Base-by-base conservation (phyloP, 208 protist genomes). In the Trypanosoma avium region DNA sequence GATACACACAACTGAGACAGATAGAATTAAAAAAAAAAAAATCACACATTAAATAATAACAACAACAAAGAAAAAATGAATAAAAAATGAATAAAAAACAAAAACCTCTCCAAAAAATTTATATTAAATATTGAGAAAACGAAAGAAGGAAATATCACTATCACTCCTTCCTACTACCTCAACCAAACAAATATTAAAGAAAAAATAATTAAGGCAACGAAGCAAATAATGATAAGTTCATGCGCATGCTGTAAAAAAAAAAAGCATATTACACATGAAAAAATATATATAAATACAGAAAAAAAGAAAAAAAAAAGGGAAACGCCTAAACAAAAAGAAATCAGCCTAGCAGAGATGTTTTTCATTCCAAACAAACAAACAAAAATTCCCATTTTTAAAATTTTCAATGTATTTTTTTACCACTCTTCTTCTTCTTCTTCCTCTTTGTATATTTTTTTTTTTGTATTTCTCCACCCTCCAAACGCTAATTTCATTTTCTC, bases 11-110 rank as follows among this genome's bases (percentile, higher is more conserved):
- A n/a, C n/a, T n/a, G n/a, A n/a, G n/a, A n/a, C n/a, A n/a, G n/a
- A n/a, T n/a, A n/a, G n/a, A 49, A 49, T 35, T 2, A 47, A 4
- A 2, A 33, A 15, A 61, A 61, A 61, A 30, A 47, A 70, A 63
- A 53, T 4, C 32, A 42, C n/a, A n/a, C n/a, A n/a, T n/a, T n/a
- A n/a, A n/a, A n/a, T n/a, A 46, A 40, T 36, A 46, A 72, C 22
- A n/a, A 62, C 3, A 53, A 46, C 10, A 52, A 46, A 26, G 35
- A 70, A 58, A 5, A 26, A 62, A 61, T 43, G 57, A 4, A 62
- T 8, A 61, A 49, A 19, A 66, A 56, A 19, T 48, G 21, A 38
- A 42, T 21, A 33, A 15, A n/a, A n/a, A n/a, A n/a, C n/a, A n/a
- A n/a, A n/a, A n/a, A n/a, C n/a, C n/a, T n/a, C n/a, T n/a, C n/a